Percentiles rank a stretch among this genome's conserved stretches.
Evolutionary conservation across 768 basidiomycete genomes (phyloP).

Genomic region (Serendipita sp.): DNA sequence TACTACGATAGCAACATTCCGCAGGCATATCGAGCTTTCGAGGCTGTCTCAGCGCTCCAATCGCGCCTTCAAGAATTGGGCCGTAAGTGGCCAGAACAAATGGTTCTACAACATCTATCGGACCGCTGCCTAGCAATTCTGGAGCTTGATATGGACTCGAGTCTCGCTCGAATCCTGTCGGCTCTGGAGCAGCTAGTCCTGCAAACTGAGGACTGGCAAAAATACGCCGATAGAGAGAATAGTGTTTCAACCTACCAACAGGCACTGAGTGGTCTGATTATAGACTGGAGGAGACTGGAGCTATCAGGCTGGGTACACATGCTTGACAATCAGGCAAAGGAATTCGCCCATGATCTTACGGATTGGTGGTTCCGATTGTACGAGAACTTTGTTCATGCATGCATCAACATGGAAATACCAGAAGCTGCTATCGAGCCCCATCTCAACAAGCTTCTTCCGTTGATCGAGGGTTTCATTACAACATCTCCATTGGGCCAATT

Average conservation of each 20-base stretch:
- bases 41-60: conserved; percentile 34
- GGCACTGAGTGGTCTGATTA: conserved; percentile 50
- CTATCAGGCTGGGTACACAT: conserved; percentile 73
- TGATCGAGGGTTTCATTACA: conserved; percentile 66
- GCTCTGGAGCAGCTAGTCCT: conserved; percentile 70
- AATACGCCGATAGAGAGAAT: conserved; percentile 84
- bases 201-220: conserved; percentile 92
- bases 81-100: conserved; percentile 89
- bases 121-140: conserved; percentile 55
- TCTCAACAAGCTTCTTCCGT: conserved; percentile 46
- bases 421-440: conserved; percentile 21
- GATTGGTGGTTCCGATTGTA: conserved; percentile 91
- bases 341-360: conserved; percentile 26
- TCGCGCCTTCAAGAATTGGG: conserved; percentile 39
- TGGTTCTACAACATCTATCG: conserved; percentile 77
- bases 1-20: conserved; percentile 61
- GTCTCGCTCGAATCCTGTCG: conserved; percentile 68
- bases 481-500: conserved; percentile 77
- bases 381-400: conserved; percentile 53
- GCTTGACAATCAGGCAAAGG: conserved; percentile 51
- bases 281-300: conserved; percentile 83
- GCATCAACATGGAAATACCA: conserved; percentile 29
- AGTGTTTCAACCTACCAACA: conserved; percentile 53
- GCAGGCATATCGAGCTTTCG: conserved; percentile 48
- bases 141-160: conserved; percentile 40